Evolutionary conservation across 805 yeast species (phyloP).

Genomic region (Hanseniaspora thailandica): DNA sequence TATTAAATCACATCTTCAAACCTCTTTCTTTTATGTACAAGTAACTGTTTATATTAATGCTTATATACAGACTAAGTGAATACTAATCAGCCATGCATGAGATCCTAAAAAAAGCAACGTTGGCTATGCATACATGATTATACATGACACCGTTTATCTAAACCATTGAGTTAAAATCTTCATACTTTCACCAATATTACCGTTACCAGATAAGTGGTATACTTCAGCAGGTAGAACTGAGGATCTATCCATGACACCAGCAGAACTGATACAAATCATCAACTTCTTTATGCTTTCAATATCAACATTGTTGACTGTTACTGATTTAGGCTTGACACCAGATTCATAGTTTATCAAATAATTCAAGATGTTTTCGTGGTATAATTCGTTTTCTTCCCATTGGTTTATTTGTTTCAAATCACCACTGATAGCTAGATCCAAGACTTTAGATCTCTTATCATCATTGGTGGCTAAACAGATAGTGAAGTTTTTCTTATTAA

Average conservation of each 20-base stretch:
- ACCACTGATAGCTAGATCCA: background rate
- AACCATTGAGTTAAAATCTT: slow-evolving; percentile 12
- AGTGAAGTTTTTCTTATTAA: background rate
- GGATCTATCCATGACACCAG: slow-evolving; percentile 8
- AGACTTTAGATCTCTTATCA: background rate
- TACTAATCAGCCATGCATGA: too few relatives aligned
- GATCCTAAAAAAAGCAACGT: background rate
- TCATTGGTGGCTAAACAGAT: background rate
- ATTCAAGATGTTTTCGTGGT: slow-evolving; percentile 4
- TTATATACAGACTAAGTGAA: too few relatives aligned
- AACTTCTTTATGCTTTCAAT: slow-evolving; percentile 22
- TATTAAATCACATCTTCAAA: too few relatives aligned
- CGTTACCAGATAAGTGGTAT: slow-evolving; percentile 12
- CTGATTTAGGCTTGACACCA: slow-evolving; percentile 2
- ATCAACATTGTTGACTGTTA: slow-evolving; percentile 50
- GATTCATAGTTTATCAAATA: background rate
- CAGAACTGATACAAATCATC: background rate
- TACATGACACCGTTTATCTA: too few relatives aligned
- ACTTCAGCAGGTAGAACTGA: slow-evolving; percentile 1
- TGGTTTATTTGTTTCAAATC: background rate
- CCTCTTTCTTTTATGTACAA: too few relatives aligned
- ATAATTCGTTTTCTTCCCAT: slow-evolving; percentile 7
- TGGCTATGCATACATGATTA: too few relatives aligned
- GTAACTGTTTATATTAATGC: too few relatives aligned
- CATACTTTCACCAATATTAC: slow-evolving; percentile 7